phyloP scores from a whole-genome alignment of 768 basidiomycete species.

The Cyclocybe cylindracea region DNA sequence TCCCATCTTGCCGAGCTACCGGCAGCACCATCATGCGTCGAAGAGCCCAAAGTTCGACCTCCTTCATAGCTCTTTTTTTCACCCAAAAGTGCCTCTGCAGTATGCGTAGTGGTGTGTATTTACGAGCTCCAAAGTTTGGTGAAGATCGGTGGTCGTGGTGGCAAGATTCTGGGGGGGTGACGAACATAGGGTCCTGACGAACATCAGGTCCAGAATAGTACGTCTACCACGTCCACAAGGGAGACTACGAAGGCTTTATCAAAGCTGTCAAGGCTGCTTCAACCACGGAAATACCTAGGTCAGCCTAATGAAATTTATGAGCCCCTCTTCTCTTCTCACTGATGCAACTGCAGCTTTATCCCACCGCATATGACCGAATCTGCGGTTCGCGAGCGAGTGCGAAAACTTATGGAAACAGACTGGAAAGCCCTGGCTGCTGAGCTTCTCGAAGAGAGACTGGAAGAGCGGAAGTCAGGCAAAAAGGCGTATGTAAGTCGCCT shows the following conservation, averaged over 20 bases:
- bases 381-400: conserved; percentile 24
- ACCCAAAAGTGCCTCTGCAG: no score
- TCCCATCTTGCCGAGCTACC: no score
- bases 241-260: conserved; percentile 27
- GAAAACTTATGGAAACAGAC: conserved; percentile 27
- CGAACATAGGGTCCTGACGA: no score
- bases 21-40: no score
- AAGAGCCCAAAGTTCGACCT: no score
- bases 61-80: no score
- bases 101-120: no score
- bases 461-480: conserved; percentile 10
- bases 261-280: conserved; percentile 26
- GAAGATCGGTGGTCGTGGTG: no score
- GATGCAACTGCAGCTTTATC: conserved; percentile 22
- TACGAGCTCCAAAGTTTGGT: no score
- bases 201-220: no score
- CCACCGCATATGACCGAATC: conserved; percentile 29
- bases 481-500: conserved; percentile 13
- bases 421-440: conserved; percentile 26
- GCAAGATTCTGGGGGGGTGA: no score
- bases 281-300: conserved; percentile 30
- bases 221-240: conserved; percentile 31
- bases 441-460: conserved; percentile 16
- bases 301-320: neutral
- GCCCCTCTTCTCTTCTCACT: neutral